Conservation (phyloP, 2,329 filamentous ascomycete genomes). For the Cephalotrichum gorgonifer region DNA sequence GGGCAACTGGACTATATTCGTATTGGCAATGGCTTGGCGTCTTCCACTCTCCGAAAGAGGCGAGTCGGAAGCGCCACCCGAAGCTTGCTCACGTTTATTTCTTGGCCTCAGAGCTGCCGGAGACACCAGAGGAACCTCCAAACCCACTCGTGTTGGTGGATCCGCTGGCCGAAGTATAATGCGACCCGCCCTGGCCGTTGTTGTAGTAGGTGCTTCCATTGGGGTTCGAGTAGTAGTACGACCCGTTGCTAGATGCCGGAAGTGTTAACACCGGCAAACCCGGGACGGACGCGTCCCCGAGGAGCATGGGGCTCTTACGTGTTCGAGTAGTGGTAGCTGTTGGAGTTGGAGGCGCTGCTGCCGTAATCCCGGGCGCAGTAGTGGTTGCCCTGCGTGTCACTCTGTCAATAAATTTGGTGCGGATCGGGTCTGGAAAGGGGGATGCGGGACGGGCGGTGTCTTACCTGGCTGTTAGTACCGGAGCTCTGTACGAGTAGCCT, state of each 20-base stretch:
- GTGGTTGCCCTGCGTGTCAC: slow-evolving; percentile 49
- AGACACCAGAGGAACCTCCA: not conserved
- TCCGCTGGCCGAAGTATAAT: slow-evolving; percentile 48
- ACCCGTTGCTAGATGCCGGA: slow-evolving; percentile 40
- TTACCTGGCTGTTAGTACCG: slow-evolving; percentile 55
- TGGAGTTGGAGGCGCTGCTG: slow-evolving; percentile 40
- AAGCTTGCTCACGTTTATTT: not conserved
- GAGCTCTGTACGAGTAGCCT: slow-evolving; percentile 32
- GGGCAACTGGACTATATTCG: too few relatives aligned
- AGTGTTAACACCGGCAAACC: not conserved
- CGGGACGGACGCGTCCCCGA: not conserved
- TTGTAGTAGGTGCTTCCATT: slow-evolving; percentile 62
- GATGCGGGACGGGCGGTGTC: slow-evolving; percentile 2
- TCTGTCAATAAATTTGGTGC: not conserved
- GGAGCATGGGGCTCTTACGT: slow-evolving; percentile 30
- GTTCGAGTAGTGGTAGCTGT: slow-evolving; percentile 62
- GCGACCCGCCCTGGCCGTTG: slow-evolving; percentile 43
- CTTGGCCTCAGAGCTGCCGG: not conserved
- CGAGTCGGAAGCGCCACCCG: not conserved
- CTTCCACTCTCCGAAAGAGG: not conserved
- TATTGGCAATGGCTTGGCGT: not conserved
- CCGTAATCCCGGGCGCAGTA: slow-evolving; percentile 58
- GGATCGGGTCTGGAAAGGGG: too few relatives aligned
- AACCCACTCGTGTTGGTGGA: slow-evolving; percentile 4
- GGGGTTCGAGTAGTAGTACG: slow-evolving; percentile 65